Conservation (phyloP, 148 eudicot genomes). For the Linanthus parryae region DNA sequence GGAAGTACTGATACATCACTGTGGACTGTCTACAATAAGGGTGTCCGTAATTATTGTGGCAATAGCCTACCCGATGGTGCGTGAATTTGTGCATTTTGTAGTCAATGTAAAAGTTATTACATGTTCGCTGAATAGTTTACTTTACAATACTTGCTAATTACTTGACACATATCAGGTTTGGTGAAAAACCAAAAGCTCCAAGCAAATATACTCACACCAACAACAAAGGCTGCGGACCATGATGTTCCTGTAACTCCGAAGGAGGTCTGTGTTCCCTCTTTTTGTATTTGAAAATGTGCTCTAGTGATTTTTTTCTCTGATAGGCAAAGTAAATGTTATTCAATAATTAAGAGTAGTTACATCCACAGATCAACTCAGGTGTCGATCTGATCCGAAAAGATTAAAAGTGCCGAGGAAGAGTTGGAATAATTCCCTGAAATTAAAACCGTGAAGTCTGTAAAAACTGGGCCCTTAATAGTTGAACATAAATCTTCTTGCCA, state of each 20-base stretch:
- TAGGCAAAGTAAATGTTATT: too few relatives aligned
- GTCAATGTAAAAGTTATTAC: background rate
- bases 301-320: background rate
- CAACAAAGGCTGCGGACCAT: conserved; percentile 95
- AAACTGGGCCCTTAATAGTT: too few relatives aligned
- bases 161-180: conserved; percentile 42
- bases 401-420: too few relatives aligned
- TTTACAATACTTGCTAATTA: too few relatives aligned
- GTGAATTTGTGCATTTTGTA: conserved; percentile 15
- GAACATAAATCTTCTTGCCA: too few relatives aligned
- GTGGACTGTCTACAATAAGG: conserved; percentile 94
- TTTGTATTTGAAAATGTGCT: background rate
- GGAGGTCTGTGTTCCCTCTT: conserved; percentile 39
- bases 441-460: too few relatives aligned
- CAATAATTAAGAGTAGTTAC: too few relatives aligned
- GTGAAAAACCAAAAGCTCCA: conserved; percentile 79
- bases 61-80: conserved; percentile 81
- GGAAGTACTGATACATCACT: conserved; percentile 98
- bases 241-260: conserved; percentile 93
- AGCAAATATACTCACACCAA: conserved; percentile 85
- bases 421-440: too few relatives aligned
- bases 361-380: too few relatives aligned
- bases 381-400: too few relatives aligned
- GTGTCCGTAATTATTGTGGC: conserved; percentile 86
- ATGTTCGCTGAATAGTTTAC: background rate